Evolutionary conservation across 2,329 filamentous ascomycete genomes (phyloP).

Genomic region (Colletotrichum chrysophilum): DNA sequence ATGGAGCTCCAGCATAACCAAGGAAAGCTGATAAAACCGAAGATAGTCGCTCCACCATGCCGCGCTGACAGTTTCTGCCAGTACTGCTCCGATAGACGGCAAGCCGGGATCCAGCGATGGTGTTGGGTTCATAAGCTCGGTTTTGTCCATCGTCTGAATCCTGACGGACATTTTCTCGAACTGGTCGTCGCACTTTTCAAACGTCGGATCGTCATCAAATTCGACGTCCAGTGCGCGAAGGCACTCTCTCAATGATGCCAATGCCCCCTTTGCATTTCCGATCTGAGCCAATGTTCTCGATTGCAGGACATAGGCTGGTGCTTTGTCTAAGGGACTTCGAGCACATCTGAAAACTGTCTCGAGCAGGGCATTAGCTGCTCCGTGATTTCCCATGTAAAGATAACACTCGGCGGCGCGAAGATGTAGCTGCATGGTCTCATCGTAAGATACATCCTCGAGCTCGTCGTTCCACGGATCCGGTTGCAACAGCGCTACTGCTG

Average conservation of each 20-base stretch:
- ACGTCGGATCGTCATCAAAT: constrained; percentile 70
- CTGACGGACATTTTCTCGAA: constrained; percentile 69
- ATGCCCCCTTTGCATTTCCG: constrained; percentile 73
- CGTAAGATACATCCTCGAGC: constrained; percentile 76
- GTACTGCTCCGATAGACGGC: constrained; percentile 70
- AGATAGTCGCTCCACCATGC: constrained; percentile 77
- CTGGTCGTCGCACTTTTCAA: constrained; percentile 77
- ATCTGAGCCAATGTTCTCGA: constrained; percentile 78
- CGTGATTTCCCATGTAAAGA: constrained; percentile 76
- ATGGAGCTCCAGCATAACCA: constrained; percentile 72
- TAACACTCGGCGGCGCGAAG: constrained; percentile 83
- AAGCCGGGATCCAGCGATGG: constrained; percentile 57
- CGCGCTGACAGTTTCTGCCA: constrained; percentile 72
- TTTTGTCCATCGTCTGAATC: constrained; percentile 62
- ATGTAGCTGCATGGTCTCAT: constrained; percentile 83
- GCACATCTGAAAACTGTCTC: constrained; percentile 73
- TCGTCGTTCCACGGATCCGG: constrained; percentile 77
- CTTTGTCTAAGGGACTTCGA: constrained; percentile 77
- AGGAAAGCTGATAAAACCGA: constrained; percentile 73
- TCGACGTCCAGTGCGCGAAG: constrained; percentile 72
- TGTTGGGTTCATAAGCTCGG: constrained; percentile 48
- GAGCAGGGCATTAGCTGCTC: constrained; percentile 72
- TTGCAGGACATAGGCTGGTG: constrained; percentile 82
- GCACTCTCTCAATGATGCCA: constrained; percentile 73
- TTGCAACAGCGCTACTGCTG: constrained; percentile 81